Conservation (phyloP, 2,329 filamentous ascomycete genomes). For the Colletotrichum sp. region DNA sequence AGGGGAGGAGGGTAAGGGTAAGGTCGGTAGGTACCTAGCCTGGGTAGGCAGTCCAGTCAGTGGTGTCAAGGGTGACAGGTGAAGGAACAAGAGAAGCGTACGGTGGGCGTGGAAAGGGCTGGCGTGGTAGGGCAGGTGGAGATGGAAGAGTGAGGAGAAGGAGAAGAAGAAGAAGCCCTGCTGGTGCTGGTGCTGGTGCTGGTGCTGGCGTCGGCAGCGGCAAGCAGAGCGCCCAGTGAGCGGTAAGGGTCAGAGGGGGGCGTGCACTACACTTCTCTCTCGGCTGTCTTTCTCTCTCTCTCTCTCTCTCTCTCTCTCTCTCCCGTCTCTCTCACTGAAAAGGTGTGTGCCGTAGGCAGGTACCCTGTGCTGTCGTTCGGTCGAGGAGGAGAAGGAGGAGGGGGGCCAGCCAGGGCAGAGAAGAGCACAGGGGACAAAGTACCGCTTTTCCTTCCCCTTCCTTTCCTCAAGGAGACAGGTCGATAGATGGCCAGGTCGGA, state of each 20-base stretch:
- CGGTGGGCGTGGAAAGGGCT: background rate
- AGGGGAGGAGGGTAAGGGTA: background rate
- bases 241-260: background rate
- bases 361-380: background rate
- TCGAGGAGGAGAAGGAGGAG: background rate
- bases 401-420: background rate
- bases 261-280: background rate
- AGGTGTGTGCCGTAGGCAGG: background rate
- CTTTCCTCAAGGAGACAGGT: background rate
- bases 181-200: background rate
- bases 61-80: background rate
- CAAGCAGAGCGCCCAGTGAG: background rate
- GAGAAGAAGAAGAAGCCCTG: background rate
- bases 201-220: background rate
- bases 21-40: background rate
- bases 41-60: background rate
- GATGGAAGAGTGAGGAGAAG: background rate
- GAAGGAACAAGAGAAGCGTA: background rate
- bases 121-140: background rate
- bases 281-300: background rate
- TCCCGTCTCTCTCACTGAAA: background rate
- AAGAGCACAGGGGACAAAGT: background rate
- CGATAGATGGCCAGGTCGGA: background rate
- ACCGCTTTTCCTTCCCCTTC: background rate
- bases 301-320: background rate